phyloP scores from a whole-genome alignment of 805 yeast genomes.

The Debaryomyces maramus region DNA sequence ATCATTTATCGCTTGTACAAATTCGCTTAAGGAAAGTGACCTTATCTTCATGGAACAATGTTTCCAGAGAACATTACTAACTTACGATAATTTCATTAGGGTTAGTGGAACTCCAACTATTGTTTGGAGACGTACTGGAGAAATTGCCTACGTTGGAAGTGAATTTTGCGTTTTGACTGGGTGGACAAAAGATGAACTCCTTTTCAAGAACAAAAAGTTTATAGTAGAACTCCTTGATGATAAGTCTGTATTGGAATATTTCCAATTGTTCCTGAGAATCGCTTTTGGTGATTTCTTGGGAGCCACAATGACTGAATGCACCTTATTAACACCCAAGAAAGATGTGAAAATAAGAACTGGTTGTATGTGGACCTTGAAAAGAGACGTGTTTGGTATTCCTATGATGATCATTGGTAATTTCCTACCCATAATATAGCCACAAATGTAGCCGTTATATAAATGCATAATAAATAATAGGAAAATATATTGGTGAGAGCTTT shows the following conservation, averaged over 20 bases:
- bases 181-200: constrained; percentile 72
- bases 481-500: too few relatives aligned
- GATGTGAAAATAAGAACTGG: constrained; percentile 66
- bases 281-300: constrained; percentile 92
- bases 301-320: constrained; percentile 81
- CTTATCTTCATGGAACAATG: constrained; percentile 94
- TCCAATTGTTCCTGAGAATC: constrained; percentile 76
- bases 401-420: constrained; percentile 96
- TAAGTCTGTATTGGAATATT: constrained; percentile 80
- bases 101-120: constrained; percentile 92
- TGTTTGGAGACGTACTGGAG: constrained; percentile 95
- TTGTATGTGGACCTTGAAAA: constrained; percentile 87
- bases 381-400: constrained; percentile 96
- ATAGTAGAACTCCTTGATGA: constrained; percentile 87
- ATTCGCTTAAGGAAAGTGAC: constrained; percentile 85
- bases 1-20: constrained; percentile 88
- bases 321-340: constrained; percentile 59
- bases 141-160: constrained; percentile 91
- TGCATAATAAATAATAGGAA: too few relatives aligned
- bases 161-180: constrained; percentile 91
- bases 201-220: constrained; percentile 63
- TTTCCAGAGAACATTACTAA: constrained; percentile 86
- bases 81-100: constrained; percentile 80
- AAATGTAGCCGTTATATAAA: too few relatives aligned
- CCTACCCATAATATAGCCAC: constrained; percentile 66